Evolutionary conservation across 495 filamentous ascomycete genomes (phyloP), one percentile per base, ranked within the genome.

Genomic region (Aspergillus haitiensis): DNA sequence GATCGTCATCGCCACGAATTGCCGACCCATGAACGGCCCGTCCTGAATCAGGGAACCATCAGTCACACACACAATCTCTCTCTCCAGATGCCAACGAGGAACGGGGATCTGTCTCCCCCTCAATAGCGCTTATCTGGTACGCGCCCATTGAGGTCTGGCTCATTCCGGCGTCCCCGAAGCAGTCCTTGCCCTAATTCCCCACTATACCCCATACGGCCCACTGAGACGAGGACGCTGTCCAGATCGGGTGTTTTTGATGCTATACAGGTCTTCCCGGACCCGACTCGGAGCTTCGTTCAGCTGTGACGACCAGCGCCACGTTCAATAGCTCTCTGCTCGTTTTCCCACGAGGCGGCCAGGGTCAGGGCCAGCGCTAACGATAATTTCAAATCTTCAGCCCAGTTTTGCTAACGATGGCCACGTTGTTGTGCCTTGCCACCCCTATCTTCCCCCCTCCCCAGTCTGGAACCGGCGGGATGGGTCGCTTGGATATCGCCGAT

Each of bases 271-370:
- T n/a, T n/a, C n/a, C 44, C 44, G 44, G 44, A 15, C 13, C 44
- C 44, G 44, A 46, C 13, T 46, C 44, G 44, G 44, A 15, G 44
- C n/a, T 16, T 18, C 36, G 11, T 46, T 46, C 44, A 46, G 44
- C 44, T 18, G 44, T 18, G 5, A 18, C 5, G 15, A 8, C n/a
- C 44, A 46, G 44, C 44, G 44, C 44, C 44, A 46, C 44, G 10
- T 46, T 46, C 44, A 46, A 18, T 46, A 46, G 13, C 44, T 40
- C 44, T 46, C 13, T 18, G n/a, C 44, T 18, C 15, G 7, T 18
- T 0, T 6, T 46, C 6, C 2, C 21, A 9, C 8, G 44, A 15
- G 44, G 21, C 21, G 21, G 44, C 44, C 13, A 40, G 13, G n/a
- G n/a, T n/a, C 13, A 8, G 44, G 21, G 44, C 15, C 11, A n/a